phyloP scores from a whole-genome alignment of 2,329 filamentous ascomycete genomes.

The Colletotrichum sp. region DNA sequence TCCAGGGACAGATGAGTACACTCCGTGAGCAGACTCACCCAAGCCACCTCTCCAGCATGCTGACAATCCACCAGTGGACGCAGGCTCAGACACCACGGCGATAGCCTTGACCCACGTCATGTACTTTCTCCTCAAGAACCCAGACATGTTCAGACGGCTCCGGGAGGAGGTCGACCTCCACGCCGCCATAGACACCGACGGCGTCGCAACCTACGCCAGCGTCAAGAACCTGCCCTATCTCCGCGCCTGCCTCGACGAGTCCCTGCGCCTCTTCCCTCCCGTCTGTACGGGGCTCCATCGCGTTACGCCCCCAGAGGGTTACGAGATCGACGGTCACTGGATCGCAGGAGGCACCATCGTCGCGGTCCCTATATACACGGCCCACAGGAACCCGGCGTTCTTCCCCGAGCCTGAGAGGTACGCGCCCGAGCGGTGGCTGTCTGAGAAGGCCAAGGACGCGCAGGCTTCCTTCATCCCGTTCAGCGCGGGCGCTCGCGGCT shows the following conservation, averaged over 20 bases:
- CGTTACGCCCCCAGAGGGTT: conserved; percentile 47
- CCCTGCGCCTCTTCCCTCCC: conserved; percentile 47
- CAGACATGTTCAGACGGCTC: conserved; percentile 39
- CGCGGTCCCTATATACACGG: conserved; percentile 38
- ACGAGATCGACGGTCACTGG: conserved; percentile 45
- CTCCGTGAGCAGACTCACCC: background rate
- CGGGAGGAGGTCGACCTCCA: background rate
- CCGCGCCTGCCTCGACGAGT: conserved; percentile 55
- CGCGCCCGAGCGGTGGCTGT: conserved; percentile 39
- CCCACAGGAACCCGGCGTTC: background rate
- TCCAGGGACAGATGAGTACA: conserved; percentile 54
- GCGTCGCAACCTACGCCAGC: conserved; percentile 49
- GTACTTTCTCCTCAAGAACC: conserved; percentile 55
- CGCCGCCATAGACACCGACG: background rate
- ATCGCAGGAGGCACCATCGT: conserved; percentile 49
- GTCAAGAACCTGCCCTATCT: conserved; percentile 57
- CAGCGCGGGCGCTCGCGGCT: conserved; percentile 24
- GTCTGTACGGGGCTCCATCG: conserved; percentile 47
- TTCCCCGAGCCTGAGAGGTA: conserved; percentile 22
- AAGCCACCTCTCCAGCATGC: background rate
- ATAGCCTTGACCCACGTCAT: conserved; percentile 57
- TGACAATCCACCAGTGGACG: conserved; percentile 51
- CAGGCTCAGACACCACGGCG: conserved; percentile 54
- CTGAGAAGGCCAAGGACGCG: conserved; percentile 40
- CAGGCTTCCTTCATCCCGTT: conserved; percentile 44